Conservation (phyloP, 2,329 filamentous ascomycete genomes). For the Diaporthe batatas region DNA sequence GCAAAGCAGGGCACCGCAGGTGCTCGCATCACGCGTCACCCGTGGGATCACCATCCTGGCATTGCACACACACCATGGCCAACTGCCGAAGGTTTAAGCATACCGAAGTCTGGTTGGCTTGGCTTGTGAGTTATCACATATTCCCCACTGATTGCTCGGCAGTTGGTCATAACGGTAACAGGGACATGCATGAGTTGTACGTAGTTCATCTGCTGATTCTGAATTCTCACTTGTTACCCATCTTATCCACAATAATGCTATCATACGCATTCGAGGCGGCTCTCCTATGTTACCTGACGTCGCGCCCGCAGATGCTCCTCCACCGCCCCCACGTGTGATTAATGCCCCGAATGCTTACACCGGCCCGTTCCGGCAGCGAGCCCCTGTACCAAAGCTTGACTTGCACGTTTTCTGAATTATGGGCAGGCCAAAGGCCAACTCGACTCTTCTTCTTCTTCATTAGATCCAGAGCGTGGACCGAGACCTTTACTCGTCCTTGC, state of each 20-base stretch:
- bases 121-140: conserved; percentile 10
- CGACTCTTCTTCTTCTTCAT: too few relatives aligned
- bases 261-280: conserved; percentile 2
- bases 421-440: not conserved
- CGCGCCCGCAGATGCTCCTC: conserved; percentile 18
- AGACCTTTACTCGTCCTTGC: not conserved
- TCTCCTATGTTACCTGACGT: conserved; percentile 24
- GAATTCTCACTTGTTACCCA: not conserved
- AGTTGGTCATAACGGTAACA: not conserved
- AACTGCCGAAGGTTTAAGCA: conserved; percentile 15
- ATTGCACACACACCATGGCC: not conserved
- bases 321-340: conserved; percentile 27
- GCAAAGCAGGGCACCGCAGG: too few relatives aligned
- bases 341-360: conserved; percentile 26
- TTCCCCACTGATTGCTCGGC: not conserved
- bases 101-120: not conserved
- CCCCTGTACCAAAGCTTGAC: conserved; percentile 7
- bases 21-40: not conserved
- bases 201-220: not conserved
- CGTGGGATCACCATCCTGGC: conserved; percentile 9
- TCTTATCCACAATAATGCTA: not conserved
- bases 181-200: not conserved
- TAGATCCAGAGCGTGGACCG: not conserved
- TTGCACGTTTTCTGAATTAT: not conserved
- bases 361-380: conserved; percentile 24